These are phyloP conservation scores for Eucommia ulmoides DNA, from an alignment of 257 asterid species.

Conservation along the genomic window DNA sequence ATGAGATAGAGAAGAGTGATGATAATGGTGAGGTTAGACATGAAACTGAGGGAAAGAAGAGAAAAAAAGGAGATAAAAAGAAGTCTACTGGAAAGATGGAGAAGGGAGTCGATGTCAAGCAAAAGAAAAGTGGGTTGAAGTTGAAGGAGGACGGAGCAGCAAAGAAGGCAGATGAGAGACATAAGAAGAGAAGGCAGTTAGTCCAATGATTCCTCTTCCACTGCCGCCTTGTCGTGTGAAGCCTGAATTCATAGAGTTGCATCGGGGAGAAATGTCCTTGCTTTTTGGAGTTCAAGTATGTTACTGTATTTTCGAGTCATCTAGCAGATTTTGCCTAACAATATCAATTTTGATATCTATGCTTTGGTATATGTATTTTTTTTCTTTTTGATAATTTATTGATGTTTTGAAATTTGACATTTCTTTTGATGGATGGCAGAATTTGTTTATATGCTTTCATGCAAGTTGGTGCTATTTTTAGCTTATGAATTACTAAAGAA, in stretches of 20 bases:
- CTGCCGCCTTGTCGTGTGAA: background rate
- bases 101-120: background rate
- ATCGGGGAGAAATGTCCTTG: background rate
- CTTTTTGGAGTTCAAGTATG: background rate
- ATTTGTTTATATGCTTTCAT: too few relatives aligned
- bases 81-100: background rate
- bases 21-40: too few relatives aligned
- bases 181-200: conserved; percentile 1
- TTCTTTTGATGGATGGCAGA: too few relatives aligned
- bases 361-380: background rate
- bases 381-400: too few relatives aligned
- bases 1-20: too few relatives aligned
- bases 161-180: conserved; percentile 8
- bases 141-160: background rate
- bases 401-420: background rate
- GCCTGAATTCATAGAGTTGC: background rate
- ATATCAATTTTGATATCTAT: background rate
- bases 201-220: background rate
- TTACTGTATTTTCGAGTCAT: background rate
- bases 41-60: conserved; percentile 13
- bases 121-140: background rate
- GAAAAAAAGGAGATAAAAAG: background rate
- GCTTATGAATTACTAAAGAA: too few relatives aligned
- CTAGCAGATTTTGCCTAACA: background rate
- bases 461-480: too few relatives aligned